Conservation (phyloP, 768 basidiomycete genomes). For the Boletales sp. region DNA sequence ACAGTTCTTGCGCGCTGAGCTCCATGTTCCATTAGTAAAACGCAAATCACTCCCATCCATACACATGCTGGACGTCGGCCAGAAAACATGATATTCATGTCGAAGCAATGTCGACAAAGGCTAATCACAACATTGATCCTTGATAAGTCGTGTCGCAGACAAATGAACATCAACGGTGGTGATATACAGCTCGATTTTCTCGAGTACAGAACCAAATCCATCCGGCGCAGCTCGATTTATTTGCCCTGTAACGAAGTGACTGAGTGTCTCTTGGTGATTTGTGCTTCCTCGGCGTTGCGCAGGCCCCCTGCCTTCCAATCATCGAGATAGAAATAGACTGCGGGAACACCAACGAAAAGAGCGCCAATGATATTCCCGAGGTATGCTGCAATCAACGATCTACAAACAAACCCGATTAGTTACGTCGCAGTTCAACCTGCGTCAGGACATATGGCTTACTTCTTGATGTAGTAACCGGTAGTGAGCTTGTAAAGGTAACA, state of each 20-base stretch:
- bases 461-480: slow-evolving; percentile 56
- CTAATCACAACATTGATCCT: no score
- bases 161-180: no score
- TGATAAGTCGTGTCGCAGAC: no score
- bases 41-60: no score
- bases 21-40: no score
- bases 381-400: slow-evolving; percentile 62
- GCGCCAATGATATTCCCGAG: slow-evolving; percentile 68
- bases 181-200: no score
- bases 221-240: neutral
- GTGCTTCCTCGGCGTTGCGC: slow-evolving; percentile 37
- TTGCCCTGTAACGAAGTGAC: slow-evolving; percentile 4
- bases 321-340: slow-evolving; percentile 57
- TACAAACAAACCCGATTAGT: slow-evolving; percentile 12
- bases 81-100: neutral
- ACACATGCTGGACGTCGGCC: no score
- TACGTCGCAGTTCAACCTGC: neutral
- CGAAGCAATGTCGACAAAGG: neutral
- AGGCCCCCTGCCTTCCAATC: slow-evolving; percentile 45
- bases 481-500: slow-evolving; percentile 17
- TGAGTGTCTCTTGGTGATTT: slow-evolving; percentile 6
- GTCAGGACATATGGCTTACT: slow-evolving; percentile 38
- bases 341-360: slow-evolving; percentile 60
- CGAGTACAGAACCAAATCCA: no score
- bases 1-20: no score